Conservation (phyloP, 306 rosid genomes). For the Trifolium pratense region DNA sequence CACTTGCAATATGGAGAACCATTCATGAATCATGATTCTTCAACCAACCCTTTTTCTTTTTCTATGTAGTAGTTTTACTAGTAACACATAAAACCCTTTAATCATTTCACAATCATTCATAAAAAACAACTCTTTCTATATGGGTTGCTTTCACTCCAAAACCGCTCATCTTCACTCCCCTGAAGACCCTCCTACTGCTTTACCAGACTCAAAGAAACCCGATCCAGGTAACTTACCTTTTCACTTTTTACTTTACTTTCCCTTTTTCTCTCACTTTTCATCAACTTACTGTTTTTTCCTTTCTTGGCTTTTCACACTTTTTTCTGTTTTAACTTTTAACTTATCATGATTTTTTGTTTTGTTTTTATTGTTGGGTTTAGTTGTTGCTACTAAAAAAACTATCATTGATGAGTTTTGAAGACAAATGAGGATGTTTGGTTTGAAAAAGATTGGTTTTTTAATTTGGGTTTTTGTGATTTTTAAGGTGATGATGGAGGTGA, state of each 20-base stretch:
- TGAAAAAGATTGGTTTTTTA: slow-evolving; percentile 33
- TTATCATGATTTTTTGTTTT: background rate
- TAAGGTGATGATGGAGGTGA: slow-evolving; percentile 56
- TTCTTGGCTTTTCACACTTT: background rate
- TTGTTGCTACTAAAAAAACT: background rate
- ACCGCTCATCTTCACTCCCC: slow-evolving; percentile 68
- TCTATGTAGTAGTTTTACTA: slow-evolving; percentile 12
- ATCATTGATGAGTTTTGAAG: background rate
- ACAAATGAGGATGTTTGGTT: slow-evolving; percentile 23
- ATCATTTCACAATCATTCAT: slow-evolving; percentile 20
- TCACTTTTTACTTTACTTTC: background rate
- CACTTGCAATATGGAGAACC: slow-evolving; percentile 40
- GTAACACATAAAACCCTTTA: background rate
- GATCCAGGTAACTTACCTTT: slow-evolving; percentile 60
- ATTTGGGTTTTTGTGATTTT: slow-evolving; percentile 23
- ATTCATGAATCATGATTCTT: slow-evolving; percentile 13
- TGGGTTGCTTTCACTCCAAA: slow-evolving; percentile 82
- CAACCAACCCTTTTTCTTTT: slow-evolving; percentile 36
- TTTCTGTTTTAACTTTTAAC: background rate
- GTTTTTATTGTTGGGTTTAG: slow-evolving; percentile 3
- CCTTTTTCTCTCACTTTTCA: background rate
- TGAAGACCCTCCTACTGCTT: slow-evolving; percentile 64
- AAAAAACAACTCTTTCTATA: background rate
- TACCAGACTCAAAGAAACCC: slow-evolving; percentile 56
- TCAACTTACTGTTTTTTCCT: background rate